Conservation (phyloP, 805 yeast species). For the Candida koratica region DNA sequence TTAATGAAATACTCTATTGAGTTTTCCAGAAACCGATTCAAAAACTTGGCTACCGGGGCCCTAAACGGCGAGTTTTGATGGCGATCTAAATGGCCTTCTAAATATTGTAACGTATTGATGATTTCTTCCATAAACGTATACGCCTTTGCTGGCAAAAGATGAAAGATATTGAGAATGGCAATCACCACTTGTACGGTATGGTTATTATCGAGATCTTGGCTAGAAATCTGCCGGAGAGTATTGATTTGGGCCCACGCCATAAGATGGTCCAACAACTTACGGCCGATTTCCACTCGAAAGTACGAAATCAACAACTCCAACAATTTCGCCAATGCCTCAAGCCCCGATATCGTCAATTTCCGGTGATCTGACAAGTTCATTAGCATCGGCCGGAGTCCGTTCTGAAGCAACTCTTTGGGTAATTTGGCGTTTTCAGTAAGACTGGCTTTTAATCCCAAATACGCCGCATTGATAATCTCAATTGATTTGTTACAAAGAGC, state of each 20-base stretch:
- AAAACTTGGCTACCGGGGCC: slow-evolving; percentile 79
- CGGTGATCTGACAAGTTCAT: slow-evolving; percentile 94
- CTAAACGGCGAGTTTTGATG: slow-evolving; percentile 87
- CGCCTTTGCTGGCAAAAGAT: slow-evolving; percentile 87
- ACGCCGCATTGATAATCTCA: slow-evolving; percentile 90
- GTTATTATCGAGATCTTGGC: slow-evolving; percentile 75
- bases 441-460: slow-evolving; percentile 78
- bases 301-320: slow-evolving; percentile 85
- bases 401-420: slow-evolving; percentile 93
- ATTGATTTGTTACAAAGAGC: slow-evolving; percentile 82
- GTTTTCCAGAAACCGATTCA: slow-evolving; percentile 77
- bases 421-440: slow-evolving; percentile 80
- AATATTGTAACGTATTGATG: slow-evolving; percentile 64
- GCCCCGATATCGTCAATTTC: slow-evolving; percentile 79
- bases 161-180: slow-evolving; percentile 88
- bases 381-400: slow-evolving; percentile 90
- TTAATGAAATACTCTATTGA: slow-evolving; percentile 66
- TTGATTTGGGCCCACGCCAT: slow-evolving; percentile 94
- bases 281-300: slow-evolving; percentile 95
- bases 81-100: slow-evolving; percentile 81
- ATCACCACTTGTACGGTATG: slow-evolving; percentile 81
- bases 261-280: slow-evolving; percentile 85
- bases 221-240: slow-evolving; percentile 68
- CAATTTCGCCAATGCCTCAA: slow-evolving; percentile 85
- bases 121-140: slow-evolving; percentile 87